These are phyloP conservation scores for Mortierella sp. DNA, from an alignment of 371 early-diverging fungal genomes.

Conservation along the genomic window DNA sequence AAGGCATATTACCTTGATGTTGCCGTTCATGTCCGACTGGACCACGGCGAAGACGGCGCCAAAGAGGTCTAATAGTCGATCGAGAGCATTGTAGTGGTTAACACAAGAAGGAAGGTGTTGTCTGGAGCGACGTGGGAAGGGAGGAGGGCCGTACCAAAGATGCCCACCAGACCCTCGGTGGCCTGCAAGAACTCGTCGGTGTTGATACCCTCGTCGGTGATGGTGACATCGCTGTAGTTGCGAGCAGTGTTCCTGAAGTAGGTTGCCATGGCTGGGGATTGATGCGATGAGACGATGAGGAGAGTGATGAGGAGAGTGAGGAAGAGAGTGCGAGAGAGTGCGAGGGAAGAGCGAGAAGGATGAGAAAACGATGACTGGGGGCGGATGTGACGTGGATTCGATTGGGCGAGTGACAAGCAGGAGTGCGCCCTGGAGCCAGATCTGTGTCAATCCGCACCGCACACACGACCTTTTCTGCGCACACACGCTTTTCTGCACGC, in stretches of 20 bases:
- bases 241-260: conserved; percentile 76
- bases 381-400: too few relatives aligned
- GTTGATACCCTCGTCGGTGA: conserved; percentile 76
- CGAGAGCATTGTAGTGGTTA: background rate
- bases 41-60: conserved; percentile 84
- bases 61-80: conserved; percentile 64
- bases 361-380: too few relatives aligned
- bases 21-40: conserved; percentile 90
- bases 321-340: background rate
- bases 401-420: too few relatives aligned
- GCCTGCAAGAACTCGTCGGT: conserved; percentile 89
- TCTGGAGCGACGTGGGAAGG: background rate
- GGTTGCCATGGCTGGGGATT: conserved; percentile 56
- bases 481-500: too few relatives aligned
- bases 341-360: too few relatives aligned
- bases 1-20: conserved; percentile 88
- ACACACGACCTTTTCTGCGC: too few relatives aligned
- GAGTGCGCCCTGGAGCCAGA: too few relatives aligned
- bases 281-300: conserved; percentile 9
- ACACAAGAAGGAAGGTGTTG: background rate
- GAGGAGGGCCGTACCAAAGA: conserved; percentile 76
- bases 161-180: conserved; percentile 80
- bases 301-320: background rate
- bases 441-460: too few relatives aligned
- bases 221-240: conserved; percentile 75